Base-by-base conservation (phyloP, 1,284 basidiomycete genomes). In the Cutaneotrichosporon dermatis region DNA sequence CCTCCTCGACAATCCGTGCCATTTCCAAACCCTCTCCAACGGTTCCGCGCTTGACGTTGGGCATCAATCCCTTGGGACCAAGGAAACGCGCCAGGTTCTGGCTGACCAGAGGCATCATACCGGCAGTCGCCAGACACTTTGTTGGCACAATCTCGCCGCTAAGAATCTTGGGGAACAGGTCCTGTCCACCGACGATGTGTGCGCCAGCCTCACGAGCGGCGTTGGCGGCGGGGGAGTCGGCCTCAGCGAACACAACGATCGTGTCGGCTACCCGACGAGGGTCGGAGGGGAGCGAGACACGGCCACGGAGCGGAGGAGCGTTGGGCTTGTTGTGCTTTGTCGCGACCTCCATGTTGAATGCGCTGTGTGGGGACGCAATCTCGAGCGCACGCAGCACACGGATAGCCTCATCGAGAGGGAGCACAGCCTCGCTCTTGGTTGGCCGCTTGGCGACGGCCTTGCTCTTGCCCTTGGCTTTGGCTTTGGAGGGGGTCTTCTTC, bases 51-150 rank as follows among this genome's bases (percentile, higher is more conserved):
- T 94, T 88, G 63, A 88, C 88, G 7, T 89, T 90, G 12, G 95
- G 95, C 92, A 99, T 98, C 55, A 99, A 79, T 63, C 94, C 94
- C 62, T 91, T 87, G 45, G 92, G 94, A 72, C 95, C 96, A 34
- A 99, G 83, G 61, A 91, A 85, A 66, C 94, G 87, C 39, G 93
- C 94, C 6, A 98, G 83, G 67, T 84, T 85, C 11, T 87, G 86
- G 33, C 89, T 87, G 62, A 98, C 89, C 39, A 84, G 79, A 35
- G 86, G 84, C 59, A 96, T 85, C 69, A 97, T 84, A 13, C 84
- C 83, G 4, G 90, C 85, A 0, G 91, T 92, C 55, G 88, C 89
- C 33, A 99, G 83, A 66, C 73, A 69, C 58, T 74, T 74, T 10
- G 73, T 75, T 7, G 76, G 75, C 6, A 50, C 16, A 51, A 78